Base-by-base conservation (phyloP, 345 rosid species). In the Reutealis trisperma region DNA sequence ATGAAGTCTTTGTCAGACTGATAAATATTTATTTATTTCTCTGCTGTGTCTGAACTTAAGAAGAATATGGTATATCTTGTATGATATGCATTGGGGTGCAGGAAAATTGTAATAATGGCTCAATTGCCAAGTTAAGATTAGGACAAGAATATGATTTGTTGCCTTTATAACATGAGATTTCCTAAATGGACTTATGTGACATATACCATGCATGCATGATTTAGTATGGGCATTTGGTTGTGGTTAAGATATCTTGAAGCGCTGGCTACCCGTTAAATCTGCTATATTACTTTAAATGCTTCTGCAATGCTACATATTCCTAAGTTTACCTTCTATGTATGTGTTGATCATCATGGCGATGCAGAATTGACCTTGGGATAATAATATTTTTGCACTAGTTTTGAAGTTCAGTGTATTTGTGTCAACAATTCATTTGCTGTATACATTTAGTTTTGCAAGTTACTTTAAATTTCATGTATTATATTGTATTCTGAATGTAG, bases 31-130 rank as follows among this genome's bases (percentile, higher is more conserved):
- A 74, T 72, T 71, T 63, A 9, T 71, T 27, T 70, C 61, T 83
- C 71, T 83, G 37, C 79, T 79, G 66, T 79, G 75, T n/a, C 64
- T 79, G 80, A 82, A 75, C 67, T 68, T 64, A n/a, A 73, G 78
- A 78, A 77, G 84, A 77, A 70, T 76, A 16, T 70, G 58, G 30
- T 78, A 63, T 27, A 68, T 78, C 70, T 70, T 72, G 15, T 78
- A 73, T 73, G 72, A 68, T 63, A 70, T 79, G 79, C 68, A 42
- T 70, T 32, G 57, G 74, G 59, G 21, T 77, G 77, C 75, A 59
- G 45, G 66, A 60, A 57, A 59, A 55, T 64, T 52, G 73, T 52
- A 10, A 34, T 10, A 49, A 74, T 70, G 64, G 55, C 54, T 13
- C 45, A 16, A 30, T 71, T 32, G 19, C 6, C 6, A 32, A 59